These are phyloP conservation scores for Vitis hybrid DNA, from an alignment of 177 flowering plant genomes.

Conservation along the genomic window DNA sequence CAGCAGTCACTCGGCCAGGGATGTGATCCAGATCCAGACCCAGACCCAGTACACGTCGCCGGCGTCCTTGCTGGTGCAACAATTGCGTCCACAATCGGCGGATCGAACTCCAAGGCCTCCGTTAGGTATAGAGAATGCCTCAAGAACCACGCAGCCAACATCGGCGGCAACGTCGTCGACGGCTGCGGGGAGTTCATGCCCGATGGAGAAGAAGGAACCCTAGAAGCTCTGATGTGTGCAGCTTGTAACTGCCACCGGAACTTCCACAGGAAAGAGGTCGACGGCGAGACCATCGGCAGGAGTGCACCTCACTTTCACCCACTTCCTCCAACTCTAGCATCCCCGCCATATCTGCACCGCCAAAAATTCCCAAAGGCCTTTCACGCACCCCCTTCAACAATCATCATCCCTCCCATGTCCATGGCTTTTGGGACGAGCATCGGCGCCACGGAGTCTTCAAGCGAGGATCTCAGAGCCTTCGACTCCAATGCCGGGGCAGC, in stretches of 20 bases:
- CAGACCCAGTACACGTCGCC: constrained; percentile 5
- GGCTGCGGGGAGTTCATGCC: constrained; percentile 76
- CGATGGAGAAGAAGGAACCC: constrained; percentile 36
- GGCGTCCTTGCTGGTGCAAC: background rate
- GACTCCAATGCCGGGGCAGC: constrained; percentile 23
- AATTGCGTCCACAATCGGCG: constrained; percentile 9
- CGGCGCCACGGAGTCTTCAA: constrained; percentile 38
- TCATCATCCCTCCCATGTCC: constrained; percentile 30
- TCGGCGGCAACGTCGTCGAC: constrained; percentile 37
- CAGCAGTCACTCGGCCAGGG: background rate
- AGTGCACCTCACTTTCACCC: constrained; percentile 14
- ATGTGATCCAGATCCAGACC: constrained; percentile 3
- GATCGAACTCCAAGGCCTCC: constrained; percentile 22
- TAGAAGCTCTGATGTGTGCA: constrained; percentile 51
- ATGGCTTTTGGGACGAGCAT: constrained; percentile 31
- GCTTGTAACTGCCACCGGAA: constrained; percentile 68
- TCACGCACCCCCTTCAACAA: constrained; percentile 13
- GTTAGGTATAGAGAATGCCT: constrained; percentile 40
- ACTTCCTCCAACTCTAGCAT: constrained; percentile 25
- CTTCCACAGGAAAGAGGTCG: constrained; percentile 50
- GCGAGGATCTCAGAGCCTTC: constrained; percentile 38
- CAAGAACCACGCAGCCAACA: constrained; percentile 45
- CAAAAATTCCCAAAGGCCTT: constrained; percentile 16
- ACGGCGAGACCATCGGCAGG: constrained; percentile 15
- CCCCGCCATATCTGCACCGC: constrained; percentile 17